phyloP scores from a whole-genome alignment of 2,329 filamentous ascomycete species.

The Claviceps maximensis region DNA sequence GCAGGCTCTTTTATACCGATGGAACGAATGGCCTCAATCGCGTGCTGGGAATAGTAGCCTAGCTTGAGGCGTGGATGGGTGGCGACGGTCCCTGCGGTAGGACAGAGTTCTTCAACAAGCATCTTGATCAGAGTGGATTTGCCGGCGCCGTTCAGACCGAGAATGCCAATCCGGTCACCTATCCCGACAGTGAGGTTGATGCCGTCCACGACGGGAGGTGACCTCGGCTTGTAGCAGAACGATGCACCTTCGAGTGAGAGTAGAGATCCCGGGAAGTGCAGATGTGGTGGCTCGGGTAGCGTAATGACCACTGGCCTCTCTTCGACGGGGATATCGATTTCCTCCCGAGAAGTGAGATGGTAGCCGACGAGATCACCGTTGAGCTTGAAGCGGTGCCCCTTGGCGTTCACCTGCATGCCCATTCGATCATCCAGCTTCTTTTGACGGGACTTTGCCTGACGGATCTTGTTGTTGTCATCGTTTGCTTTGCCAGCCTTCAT shows the following conservation, averaged over 20 bases:
- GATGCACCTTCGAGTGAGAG: slow-evolving; percentile 57
- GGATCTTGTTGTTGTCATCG: slow-evolving; percentile 72
- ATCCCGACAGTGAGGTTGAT: slow-evolving; percentile 56
- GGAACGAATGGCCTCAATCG: slow-evolving; percentile 54
- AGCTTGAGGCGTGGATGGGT: slow-evolving; percentile 56
- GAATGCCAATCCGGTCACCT: slow-evolving; percentile 61
- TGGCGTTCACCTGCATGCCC: slow-evolving; percentile 60
- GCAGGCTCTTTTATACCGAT: slow-evolving; percentile 33
- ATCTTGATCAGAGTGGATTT: slow-evolving; percentile 69
- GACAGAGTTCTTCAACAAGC: slow-evolving; percentile 46
- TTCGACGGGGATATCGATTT: slow-evolving; percentile 57
- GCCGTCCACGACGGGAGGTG: slow-evolving; percentile 39
- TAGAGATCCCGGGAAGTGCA: slow-evolving; percentile 63
- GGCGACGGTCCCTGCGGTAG: slow-evolving; percentile 47
- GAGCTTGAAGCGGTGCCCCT: slow-evolving; percentile 66
- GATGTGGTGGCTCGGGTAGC: slow-evolving; percentile 50
- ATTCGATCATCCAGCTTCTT: slow-evolving; percentile 74
- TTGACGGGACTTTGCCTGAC: slow-evolving; percentile 72
- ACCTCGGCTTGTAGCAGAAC: slow-evolving; percentile 45
- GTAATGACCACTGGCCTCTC: slow-evolving; percentile 43
- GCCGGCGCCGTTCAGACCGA: slow-evolving; percentile 69
- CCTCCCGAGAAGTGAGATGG: slow-evolving; percentile 43
- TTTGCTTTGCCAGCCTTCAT: slow-evolving; percentile 62
- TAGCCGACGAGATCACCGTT: slow-evolving; percentile 59
- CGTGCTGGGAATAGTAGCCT: slow-evolving; percentile 71